These are phyloP conservation scores for Jimgerdemannia lactiflua DNA, from an alignment of 192 early-diverging fungal genomes.

Conservation along the genomic window DNA sequence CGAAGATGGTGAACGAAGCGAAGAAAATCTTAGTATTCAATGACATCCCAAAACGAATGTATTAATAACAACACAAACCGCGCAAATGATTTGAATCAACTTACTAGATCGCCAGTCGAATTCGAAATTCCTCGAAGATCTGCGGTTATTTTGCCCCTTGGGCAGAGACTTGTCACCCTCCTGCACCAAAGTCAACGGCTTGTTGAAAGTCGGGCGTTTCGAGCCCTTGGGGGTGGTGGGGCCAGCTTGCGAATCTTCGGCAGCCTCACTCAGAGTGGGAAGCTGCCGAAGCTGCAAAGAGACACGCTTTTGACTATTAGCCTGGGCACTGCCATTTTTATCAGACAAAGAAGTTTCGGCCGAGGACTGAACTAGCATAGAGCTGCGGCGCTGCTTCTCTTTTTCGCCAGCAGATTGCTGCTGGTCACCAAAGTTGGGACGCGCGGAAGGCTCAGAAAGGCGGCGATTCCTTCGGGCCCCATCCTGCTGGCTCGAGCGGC, in stretches of 20 bases:
- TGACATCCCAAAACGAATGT: too few species aligned
- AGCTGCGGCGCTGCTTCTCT: background rate
- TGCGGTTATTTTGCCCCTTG: constrained; percentile 20
- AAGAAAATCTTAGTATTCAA: too few species aligned
- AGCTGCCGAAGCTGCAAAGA: constrained; percentile 14
- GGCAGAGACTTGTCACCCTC: constrained; percentile 11
- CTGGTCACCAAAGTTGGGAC: background rate
- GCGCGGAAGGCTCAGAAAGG: constrained; percentile 20
- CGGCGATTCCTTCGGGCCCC: constrained; percentile 6
- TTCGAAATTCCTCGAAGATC: constrained; percentile 39
- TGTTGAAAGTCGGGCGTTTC: constrained; percentile 30
- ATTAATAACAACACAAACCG: too few species aligned
- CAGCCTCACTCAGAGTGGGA: constrained; percentile 19
- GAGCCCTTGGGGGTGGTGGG: background rate
- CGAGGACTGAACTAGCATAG: background rate
- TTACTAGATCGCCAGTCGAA: constrained; percentile 33
- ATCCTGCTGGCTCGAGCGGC: background rate
- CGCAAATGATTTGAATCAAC: background rate
- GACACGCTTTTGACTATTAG: constrained; percentile 3
- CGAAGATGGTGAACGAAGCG: background rate
- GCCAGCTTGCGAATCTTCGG: constrained; percentile 15
- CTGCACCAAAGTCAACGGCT: constrained; percentile 22
- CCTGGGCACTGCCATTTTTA: background rate
- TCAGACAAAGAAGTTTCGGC: background rate
- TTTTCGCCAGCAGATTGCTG: constrained; percentile 6